Evolutionary conservation across 805 yeast genomes (phyloP), one percentile per base, ranked within the genome.

Genomic region (Candida dajiaensis): DNA sequence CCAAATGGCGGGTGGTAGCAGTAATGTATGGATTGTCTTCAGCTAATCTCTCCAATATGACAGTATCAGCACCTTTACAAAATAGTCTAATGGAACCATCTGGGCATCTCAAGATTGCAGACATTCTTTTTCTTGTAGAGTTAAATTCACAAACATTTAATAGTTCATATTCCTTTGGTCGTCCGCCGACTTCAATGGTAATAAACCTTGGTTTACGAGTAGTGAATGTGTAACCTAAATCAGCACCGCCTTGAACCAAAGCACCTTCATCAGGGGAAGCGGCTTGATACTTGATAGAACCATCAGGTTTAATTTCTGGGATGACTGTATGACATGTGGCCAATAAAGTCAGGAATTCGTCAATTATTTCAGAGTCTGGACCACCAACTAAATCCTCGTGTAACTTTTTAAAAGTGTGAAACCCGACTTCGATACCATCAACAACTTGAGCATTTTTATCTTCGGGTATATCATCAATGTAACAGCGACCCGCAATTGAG

Each of bases 181-280:
- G 58, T 1, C 70, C 69, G 28, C 71, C 65, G 9, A 76, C 69
- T 41, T 78, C 77, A 37, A 95, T 74, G 0, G 87, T 77, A 28
- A 95, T 84, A 20, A 85, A 76, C 48, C 81, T 81, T 6, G 99
- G 99, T 42, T 81, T 81, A 69, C 99, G 84, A 41, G 89, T 80
- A 8, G 78, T 76, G 63, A 94, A 95, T 51, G 76, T 81, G 62
- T 85, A 94, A 0, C 97, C 98, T 41, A 92, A 69, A 58, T 72
- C 73, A 0, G 97, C 94, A 16, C 96, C 98, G 48, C 99, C 99
- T 57, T 90, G 89, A 2, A 94, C 99, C 50, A 94, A 73, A 0
- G 99, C 99, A 43, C 99, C 99, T 71, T 95, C 99, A 69, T 94
- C 99, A 0, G 99, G 99, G 0, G 98, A 90, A 0, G 99, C 97